phyloP scores from a whole-genome alignment of 108 stramenopile genomes.

The Craspedostauros australis region DNA sequence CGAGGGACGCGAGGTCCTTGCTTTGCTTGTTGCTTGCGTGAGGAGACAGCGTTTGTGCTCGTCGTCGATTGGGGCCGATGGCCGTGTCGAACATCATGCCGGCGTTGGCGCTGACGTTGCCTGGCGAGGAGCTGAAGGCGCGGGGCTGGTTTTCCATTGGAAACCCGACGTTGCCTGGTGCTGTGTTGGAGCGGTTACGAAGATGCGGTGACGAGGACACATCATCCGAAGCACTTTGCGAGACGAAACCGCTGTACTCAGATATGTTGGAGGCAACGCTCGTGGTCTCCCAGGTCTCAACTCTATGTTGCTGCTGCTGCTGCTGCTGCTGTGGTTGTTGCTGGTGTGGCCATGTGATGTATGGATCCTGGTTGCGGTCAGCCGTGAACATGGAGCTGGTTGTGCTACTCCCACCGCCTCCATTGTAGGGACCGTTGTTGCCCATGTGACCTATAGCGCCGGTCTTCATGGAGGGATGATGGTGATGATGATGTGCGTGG shows the following conservation, averaged over 20 bases:
- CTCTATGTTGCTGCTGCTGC: slow-evolving; percentile 19
- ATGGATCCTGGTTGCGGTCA: too few relatives aligned
- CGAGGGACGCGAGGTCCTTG: too few relatives aligned
- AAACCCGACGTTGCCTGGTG: not conserved
- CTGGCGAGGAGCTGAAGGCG: slow-evolving; percentile 17
- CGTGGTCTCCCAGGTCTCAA: slow-evolving; percentile 45
- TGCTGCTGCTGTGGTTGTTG: slow-evolving; percentile 62
- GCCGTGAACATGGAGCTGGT: too few relatives aligned
- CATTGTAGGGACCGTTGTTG: too few relatives aligned
- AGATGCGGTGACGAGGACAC: not conserved
- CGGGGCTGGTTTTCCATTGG: not conserved
- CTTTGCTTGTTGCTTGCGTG: too few relatives aligned
- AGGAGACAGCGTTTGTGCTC: slow-evolving; percentile 61
- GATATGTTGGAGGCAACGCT: slow-evolving; percentile 48
- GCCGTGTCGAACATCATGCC: slow-evolving; percentile 17
- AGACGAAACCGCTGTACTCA: slow-evolving; percentile 35
- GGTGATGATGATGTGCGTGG: too few relatives aligned
- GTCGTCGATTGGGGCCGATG: slow-evolving; percentile 41
- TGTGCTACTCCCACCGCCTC: too few relatives aligned
- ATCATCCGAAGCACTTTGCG: slow-evolving; percentile 13
- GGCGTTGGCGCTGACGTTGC: not conserved
- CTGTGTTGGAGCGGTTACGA: not conserved
- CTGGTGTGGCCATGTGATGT: too few relatives aligned
- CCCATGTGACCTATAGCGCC: too few relatives aligned
- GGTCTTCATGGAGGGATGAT: too few relatives aligned